Conservation (phyloP, 163 green algal genomes). For the Coccomyxa subellipsoidea region DNA sequence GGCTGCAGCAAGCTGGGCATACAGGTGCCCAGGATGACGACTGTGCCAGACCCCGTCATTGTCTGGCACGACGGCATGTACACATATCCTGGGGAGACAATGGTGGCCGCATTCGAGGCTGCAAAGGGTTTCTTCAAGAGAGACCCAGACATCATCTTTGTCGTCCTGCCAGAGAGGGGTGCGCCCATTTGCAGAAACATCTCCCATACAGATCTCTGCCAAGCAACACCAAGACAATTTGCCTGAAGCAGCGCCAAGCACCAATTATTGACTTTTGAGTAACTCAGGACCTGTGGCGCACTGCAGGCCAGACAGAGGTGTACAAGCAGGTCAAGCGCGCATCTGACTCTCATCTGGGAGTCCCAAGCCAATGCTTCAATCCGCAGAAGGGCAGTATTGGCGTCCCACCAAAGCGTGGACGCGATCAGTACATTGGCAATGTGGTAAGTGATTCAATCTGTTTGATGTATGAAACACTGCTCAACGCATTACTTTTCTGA, state of each 20-base stretch:
- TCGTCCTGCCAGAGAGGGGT: conserved; percentile 25
- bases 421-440: conserved; percentile 40
- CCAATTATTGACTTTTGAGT: too few species aligned
- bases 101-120: conserved; percentile 2
- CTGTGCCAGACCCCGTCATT: background rate
- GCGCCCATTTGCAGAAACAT: background rate
- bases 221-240: too few species aligned
- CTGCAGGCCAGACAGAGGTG: conserved; percentile 8
- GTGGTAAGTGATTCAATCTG: too few species aligned
- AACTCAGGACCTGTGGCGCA: background rate
- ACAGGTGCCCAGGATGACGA: background rate
- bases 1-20: background rate
- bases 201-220: too few species aligned
- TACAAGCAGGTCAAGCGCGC: conserved; percentile 49
- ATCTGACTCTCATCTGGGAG: conserved; percentile 35
- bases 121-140: conserved; percentile 7
- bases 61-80: background rate
- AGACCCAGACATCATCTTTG: conserved; percentile 19
- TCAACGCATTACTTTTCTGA: too few species aligned
- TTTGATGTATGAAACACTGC: too few species aligned
- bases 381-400: conserved; percentile 21
- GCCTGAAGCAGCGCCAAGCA: too few species aligned
- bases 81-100: background rate
- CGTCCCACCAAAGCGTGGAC: background rate
- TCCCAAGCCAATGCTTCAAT: conserved; percentile 37